Conservation (phyloP, 495 filamentous ascomycete genomes). For the Penicillium turbatum region DNA sequence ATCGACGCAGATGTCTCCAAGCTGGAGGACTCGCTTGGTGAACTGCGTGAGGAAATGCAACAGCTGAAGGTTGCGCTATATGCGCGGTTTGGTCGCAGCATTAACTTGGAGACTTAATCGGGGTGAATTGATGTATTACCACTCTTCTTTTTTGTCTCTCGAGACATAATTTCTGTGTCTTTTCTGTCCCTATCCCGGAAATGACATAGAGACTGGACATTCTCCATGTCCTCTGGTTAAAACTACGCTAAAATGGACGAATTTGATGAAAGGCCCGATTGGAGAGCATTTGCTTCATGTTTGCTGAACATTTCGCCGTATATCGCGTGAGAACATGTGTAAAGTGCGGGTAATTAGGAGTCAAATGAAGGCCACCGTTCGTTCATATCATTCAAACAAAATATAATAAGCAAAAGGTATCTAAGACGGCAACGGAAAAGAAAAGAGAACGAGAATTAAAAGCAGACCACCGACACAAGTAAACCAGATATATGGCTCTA, state of each 20-base stretch:
- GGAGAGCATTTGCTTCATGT: neutral
- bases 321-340: neutral
- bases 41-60: constrained; percentile 77
- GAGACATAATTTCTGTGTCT: neutral
- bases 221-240: neutral
- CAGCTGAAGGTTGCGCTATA: constrained; percentile 87
- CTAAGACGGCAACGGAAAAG: constrained; percentile 18
- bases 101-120: constrained; percentile 81
- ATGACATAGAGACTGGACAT: neutral
- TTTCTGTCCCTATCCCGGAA: neutral
- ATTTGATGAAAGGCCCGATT: neutral
- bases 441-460: constrained; percentile 7
- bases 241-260: neutral
- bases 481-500: constrained; percentile 5
- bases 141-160: neutral
- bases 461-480: constrained; percentile 12
- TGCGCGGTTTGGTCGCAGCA: constrained; percentile 87
- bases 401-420: constrained; percentile 24
- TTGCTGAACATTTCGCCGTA: neutral
- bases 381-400: constrained; percentile 25
- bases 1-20: constrained; percentile 70
- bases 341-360: neutral
- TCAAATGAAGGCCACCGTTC: constrained; percentile 12
- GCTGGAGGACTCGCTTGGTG: constrained; percentile 70
- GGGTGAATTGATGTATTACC: neutral